Conservation (phyloP, 257 asterid species). For the Solanum virginianum region DNA sequence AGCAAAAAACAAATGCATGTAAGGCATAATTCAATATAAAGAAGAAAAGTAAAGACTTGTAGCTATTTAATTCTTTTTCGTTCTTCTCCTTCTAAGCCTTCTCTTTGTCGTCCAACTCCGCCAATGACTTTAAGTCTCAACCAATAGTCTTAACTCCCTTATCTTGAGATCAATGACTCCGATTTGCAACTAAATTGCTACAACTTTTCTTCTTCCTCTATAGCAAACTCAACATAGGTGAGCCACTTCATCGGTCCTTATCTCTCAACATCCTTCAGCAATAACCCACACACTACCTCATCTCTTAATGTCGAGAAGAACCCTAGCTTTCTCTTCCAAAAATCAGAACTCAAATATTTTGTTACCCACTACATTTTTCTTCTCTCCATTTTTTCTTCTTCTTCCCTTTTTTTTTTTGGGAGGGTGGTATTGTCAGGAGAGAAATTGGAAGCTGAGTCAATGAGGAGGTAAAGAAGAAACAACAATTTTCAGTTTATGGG, state of each 20-base stretch:
- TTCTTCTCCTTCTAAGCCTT: not conserved
- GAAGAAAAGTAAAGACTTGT: not conserved
- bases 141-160: not conserved
- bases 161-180: not conserved
- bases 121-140: not conserved
- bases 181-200: not conserved
- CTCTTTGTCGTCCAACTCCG: too few relatives aligned
- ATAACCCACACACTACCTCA: not conserved
- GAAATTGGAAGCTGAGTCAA: not conserved
- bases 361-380: not conserved
- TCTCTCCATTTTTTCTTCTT: not conserved
- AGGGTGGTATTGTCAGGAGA: not conserved
- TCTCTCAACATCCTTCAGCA: not conserved
- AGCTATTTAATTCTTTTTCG: not conserved
- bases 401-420: not conserved
- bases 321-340: not conserved
- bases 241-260: not conserved
- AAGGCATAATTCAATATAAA: not conserved
- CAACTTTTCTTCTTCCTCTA: not conserved
- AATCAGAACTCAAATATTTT: not conserved
- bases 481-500: not conserved
- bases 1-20: not conserved
- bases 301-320: not conserved
- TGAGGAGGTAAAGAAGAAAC: not conserved
- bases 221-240: not conserved